Base-by-base conservation (phyloP, 169 alveolate species). In the Eimeria necatrix region DNA sequence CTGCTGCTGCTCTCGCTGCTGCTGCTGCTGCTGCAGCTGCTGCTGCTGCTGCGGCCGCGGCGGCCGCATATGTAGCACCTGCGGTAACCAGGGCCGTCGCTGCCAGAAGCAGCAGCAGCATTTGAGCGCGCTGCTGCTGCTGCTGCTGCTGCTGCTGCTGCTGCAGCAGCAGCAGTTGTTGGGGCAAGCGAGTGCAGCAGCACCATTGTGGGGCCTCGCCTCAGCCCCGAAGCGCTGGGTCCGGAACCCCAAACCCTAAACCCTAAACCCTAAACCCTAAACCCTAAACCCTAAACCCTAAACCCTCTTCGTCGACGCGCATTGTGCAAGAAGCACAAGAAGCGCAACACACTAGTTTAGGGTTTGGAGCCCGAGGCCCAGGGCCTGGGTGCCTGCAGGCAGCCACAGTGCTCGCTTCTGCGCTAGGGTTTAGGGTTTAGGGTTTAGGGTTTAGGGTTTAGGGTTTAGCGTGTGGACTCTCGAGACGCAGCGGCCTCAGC, bases 81-180 rank as follows among this genome's bases (percentile, higher is more conserved):
- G 64, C 64, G 14, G 64, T 14, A 56, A 14, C 64, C 8, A 14
- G 20, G 14, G 64, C 64, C 8, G 64, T 14, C 64, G 83, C 7
- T 4, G 83, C 49, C 9, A 48, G 16, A 9, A 10, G 83, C 53
- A 4, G 18, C 41, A 71, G 18, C n/a, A 10, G 51, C 51, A 24
- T 4, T 32, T n/a, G 41, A 6, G 18, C 10, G 4, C 24, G 52
- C 83, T 71, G 52, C 49, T 71, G 46, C 41, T 10, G 46, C 46
- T 71, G 52, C 41, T 71, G 51, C 49, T 71, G 51, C 41, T 24
- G 52, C 49, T 71, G 83, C 41, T 24, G 46, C 83, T 24, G 46
- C 49, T 71, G 83, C 51, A 10, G 83, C 83, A 71, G 83, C 83
- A 71, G 83, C 83, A 71, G 83, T 26, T n/a, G n/a, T n/a, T n/a